phyloP scores from a whole-genome alignment of 202 grass and related monocot species.

The Zizania palustris region DNA sequence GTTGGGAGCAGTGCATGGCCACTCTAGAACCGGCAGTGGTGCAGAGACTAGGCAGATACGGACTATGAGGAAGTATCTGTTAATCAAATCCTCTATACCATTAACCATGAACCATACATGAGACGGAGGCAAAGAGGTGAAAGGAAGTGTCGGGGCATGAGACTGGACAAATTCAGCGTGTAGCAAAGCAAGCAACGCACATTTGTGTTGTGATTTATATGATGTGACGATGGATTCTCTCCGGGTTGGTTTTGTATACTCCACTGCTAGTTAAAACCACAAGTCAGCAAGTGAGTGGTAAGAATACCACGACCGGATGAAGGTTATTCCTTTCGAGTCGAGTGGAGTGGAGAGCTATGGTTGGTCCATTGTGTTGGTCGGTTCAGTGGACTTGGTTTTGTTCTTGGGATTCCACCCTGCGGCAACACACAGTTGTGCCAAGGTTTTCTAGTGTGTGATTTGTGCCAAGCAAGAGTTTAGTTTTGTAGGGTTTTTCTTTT shows the following conservation, averaged over 20 bases:
- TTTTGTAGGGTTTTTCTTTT: slow-evolving; percentile 15
- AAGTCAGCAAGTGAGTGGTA: slow-evolving; percentile 15
- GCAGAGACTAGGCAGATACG: slow-evolving; percentile 77
- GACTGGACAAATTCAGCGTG: slow-evolving; percentile 6
- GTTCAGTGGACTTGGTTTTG: slow-evolving; percentile 52
- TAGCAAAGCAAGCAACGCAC: not conserved
- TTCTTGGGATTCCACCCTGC: slow-evolving; percentile 42
- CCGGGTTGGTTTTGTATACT: slow-evolving; percentile 37
- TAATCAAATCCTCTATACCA: not conserved
- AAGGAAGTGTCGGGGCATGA: not conserved
- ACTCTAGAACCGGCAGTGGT: slow-evolving; percentile 68
- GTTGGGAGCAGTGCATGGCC: slow-evolving; percentile 93
- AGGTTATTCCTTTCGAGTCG: not conserved
- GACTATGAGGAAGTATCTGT: slow-evolving; percentile 41
- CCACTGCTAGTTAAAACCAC: not conserved
- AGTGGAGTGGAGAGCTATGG: not conserved
- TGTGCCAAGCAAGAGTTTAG: not conserved
- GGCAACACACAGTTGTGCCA: slow-evolving; percentile 28
- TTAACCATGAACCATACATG: too few relatives aligned
- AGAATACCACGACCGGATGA: not conserved
- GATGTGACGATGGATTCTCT: slow-evolving; percentile 1
- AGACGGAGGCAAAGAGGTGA: not conserved
- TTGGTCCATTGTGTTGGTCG: slow-evolving; percentile 39
- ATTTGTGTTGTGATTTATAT: slow-evolving; percentile 10
- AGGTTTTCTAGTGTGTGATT: slow-evolving; percentile 43